Percentiles rank a stretch among this genome's conserved stretches.
Evolutionary conservation across 2,329 filamentous ascomycete species (phyloP).

Genomic region (Calonectria ilicicola): DNA sequence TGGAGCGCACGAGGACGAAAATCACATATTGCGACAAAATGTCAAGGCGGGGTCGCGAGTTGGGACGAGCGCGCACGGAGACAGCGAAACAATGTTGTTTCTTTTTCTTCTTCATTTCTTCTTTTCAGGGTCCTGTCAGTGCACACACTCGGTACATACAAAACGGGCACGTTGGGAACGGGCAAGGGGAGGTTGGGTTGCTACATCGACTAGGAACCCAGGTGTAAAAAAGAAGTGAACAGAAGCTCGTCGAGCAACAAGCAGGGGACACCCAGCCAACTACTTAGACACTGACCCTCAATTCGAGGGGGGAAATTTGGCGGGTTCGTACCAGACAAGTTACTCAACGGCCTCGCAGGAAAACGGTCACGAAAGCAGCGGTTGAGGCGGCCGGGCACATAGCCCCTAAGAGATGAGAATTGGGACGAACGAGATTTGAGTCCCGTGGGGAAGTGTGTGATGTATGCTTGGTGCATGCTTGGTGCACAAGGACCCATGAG

Average conservation of each 20-base stretch:
- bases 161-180: conserved; percentile 9
- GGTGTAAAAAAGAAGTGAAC: conserved; percentile 12
- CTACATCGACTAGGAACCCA: conserved; percentile 12
- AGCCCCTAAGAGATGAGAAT: conserved; percentile 6
- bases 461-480: not conserved
- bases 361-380: not conserved
- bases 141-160: conserved; percentile 21
- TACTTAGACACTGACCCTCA: conserved; percentile 2
- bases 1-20: not conserved
- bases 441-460: not conserved
- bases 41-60: conserved; percentile 18
- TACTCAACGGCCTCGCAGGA: conserved; percentile 21
- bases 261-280: conserved; percentile 40
- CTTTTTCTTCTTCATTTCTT: conserved; percentile 11
- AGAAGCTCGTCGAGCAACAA: conserved; percentile 29
- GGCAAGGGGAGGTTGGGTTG: conserved; percentile 1
- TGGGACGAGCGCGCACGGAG: conserved; percentile 30
- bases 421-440: conserved; percentile 5
- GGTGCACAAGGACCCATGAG: not conserved
- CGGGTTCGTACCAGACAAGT: not conserved
- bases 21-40: not conserved
- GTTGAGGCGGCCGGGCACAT: not conserved
- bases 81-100: conserved; percentile 18
- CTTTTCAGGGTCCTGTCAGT: conserved; percentile 38
- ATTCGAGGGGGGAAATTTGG: conserved; percentile 8